Evolutionary conservation across 1,284 basidiomycete genomes (phyloP).

Genomic region (Apiotrichum gracile): DNA sequence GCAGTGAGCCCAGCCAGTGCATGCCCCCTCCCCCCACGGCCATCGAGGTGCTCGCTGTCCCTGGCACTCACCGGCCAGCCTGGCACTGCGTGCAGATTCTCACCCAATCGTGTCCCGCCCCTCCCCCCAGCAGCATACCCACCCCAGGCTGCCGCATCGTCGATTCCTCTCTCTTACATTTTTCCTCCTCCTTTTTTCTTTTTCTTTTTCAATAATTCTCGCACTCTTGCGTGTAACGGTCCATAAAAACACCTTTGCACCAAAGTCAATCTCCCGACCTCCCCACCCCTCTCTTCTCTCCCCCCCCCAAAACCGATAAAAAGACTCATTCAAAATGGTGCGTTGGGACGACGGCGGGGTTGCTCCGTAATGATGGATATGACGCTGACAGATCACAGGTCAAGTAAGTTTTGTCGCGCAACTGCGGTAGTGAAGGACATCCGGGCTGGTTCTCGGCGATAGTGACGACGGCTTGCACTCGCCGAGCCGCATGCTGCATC

Average conservation of each 20-base stretch:
- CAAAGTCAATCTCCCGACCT: background rate
- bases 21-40: too few species aligned
- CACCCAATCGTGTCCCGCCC: too few species aligned
- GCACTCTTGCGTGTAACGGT: constrained; percentile 1
- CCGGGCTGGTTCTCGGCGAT: too few species aligned
- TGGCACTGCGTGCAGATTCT: background rate
- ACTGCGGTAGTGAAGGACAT: too few species aligned
- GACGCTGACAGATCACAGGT: constrained; percentile 33
- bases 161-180: background rate
- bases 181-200: background rate
- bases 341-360: constrained; percentile 7
- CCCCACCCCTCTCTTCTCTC: constrained; percentile 4
- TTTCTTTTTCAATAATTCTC: background rate
- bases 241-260: background rate
- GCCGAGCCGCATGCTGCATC: too few species aligned
- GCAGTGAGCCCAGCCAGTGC: background rate
- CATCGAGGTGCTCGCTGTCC: background rate
- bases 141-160: too few species aligned
- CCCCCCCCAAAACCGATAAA: constrained; percentile 8
- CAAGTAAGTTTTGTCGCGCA: constrained; percentile 28
- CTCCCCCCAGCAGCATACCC: too few species aligned
- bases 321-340: constrained; percentile 42
- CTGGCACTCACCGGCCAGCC: background rate
- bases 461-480: too few species aligned
- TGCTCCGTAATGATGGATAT: background rate